Percentiles rank a stretch among this genome's conserved stretches.
Evolutionary conservation across 306 rosid species (phyloP).

Genomic region (Vigna unguiculata): DNA sequence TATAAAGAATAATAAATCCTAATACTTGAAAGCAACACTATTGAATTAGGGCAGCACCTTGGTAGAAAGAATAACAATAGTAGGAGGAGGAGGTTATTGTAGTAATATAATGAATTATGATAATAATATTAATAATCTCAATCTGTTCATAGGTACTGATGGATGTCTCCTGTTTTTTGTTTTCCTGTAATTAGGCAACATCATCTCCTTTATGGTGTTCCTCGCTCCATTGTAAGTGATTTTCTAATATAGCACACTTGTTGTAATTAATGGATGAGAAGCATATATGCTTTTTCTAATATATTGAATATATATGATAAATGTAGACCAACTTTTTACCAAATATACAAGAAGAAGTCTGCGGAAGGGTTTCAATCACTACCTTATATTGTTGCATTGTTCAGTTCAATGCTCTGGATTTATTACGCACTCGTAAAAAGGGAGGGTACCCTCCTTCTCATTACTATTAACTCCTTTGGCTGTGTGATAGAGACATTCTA

Average conservation of each 20-base stretch:
- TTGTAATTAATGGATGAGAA: background rate
- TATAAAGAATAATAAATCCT: background rate
- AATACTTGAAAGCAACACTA: background rate
- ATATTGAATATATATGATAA: background rate
- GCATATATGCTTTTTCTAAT: background rate
- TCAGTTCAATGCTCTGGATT: slow-evolving; percentile 86
- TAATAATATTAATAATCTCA: background rate
- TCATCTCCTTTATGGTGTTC: slow-evolving; percentile 79
- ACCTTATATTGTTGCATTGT: slow-evolving; percentile 76
- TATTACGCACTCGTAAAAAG: slow-evolving; percentile 75
- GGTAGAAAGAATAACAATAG: background rate
- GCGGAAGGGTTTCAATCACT: slow-evolving; percentile 76
- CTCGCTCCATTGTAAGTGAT: slow-evolving; percentile 88
- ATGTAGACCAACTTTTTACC: slow-evolving; percentile 85
- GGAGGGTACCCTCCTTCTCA: slow-evolving; percentile 62
- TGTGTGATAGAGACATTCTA: slow-evolving; percentile 67
- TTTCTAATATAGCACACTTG: background rate
- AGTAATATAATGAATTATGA: background rate
- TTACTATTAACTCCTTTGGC: slow-evolving; percentile 84
- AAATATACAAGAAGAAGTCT: slow-evolving; percentile 73
- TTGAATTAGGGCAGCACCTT: background rate
- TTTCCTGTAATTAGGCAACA: slow-evolving; percentile 59
- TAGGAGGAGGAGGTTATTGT: too few relatives aligned
- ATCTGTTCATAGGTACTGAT: slow-evolving; percentile 3
- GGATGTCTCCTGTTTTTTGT: slow-evolving; percentile 29